A percentile compares a stretch with the other conserved stretches of the same genome.
Conservation (phyloP, 2,329 filamentous ascomycete species). For the Penicillium fuscoglaucum region DNA sequence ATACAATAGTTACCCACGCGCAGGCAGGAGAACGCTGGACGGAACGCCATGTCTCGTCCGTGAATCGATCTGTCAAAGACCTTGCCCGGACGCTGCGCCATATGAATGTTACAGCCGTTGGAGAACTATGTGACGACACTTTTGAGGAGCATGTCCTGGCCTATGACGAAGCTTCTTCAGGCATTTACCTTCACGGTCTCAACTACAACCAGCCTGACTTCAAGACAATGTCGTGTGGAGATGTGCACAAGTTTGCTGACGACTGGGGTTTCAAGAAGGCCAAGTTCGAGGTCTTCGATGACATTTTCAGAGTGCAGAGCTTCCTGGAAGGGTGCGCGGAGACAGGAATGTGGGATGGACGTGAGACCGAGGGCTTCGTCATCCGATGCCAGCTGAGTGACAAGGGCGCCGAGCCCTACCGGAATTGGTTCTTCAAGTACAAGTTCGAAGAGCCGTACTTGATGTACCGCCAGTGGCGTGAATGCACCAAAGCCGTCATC, state of each 20-base stretch:
- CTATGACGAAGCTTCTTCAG: slow-evolving; percentile 78
- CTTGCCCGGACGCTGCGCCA: slow-evolving; percentile 72
- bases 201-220: slow-evolving; percentile 95
- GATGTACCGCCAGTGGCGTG: slow-evolving; percentile 98
- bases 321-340: slow-evolving; percentile 86
- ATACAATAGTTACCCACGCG: slow-evolving; percentile 76
- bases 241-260: slow-evolving; percentile 88
- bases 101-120: slow-evolving; percentile 91
- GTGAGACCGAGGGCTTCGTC: slow-evolving; percentile 95
- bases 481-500: slow-evolving; percentile 91
- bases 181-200: slow-evolving; percentile 92
- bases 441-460: slow-evolving; percentile 99
- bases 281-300: slow-evolving; percentile 73
- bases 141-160: slow-evolving; percentile 97
- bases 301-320: slow-evolving; percentile 69
- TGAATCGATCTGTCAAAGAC: slow-evolving; percentile 77
- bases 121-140: slow-evolving; percentile 90
- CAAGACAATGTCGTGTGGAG: slow-evolving; percentile 74
- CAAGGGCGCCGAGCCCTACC: slow-evolving; percentile 56
- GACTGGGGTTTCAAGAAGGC: slow-evolving; percentile 93
- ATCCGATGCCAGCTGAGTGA: slow-evolving; percentile 75
- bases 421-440: slow-evolving; percentile 99
- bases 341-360: slow-evolving; percentile 83
- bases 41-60: slow-evolving; percentile 70
- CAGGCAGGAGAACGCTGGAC: slow-evolving; percentile 79